A percentile compares a stretch with the other conserved stretches of the same genome.
phyloP scores from a whole-genome alignment of 2,329 filamentous ascomycete species.

The Mariannaea elegans region DNA sequence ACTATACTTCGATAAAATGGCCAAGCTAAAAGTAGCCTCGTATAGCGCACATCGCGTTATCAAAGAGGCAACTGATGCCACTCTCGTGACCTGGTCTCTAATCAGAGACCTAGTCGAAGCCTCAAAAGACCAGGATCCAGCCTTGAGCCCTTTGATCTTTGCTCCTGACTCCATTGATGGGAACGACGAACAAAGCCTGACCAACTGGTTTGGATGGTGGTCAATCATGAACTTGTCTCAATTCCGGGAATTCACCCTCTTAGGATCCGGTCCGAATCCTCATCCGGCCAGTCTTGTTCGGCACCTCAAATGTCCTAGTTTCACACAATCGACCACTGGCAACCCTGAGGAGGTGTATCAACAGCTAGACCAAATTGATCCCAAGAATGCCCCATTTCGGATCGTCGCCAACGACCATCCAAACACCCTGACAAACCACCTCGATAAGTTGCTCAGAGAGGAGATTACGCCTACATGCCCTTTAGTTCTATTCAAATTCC shows the following conservation, averaged over 20 bases:
- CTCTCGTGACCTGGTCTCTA: slow-evolving; percentile 35
- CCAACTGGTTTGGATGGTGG: slow-evolving; percentile 72
- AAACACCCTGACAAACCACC: slow-evolving; percentile 9
- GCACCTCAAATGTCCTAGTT: slow-evolving; percentile 41
- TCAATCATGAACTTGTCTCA: slow-evolving; percentile 57
- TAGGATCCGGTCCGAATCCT: slow-evolving; percentile 54
- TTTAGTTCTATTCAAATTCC: slow-evolving; percentile 47
- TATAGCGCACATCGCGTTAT: background rate
- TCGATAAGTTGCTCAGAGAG: slow-evolving; percentile 17
- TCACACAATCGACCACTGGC: slow-evolving; percentile 44
- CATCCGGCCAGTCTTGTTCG: slow-evolving; percentile 34
- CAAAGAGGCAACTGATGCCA: slow-evolving; percentile 27
- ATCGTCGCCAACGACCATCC: slow-evolving; percentile 20
- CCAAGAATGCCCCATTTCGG: slow-evolving; percentile 4
- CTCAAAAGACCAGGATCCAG: slow-evolving; percentile 8
- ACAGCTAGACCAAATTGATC: slow-evolving; percentile 3
- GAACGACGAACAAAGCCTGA: slow-evolving; percentile 69
- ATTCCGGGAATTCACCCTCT: slow-evolving; percentile 63
- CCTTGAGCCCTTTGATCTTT: slow-evolving; percentile 51
- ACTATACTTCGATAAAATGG: slow-evolving; percentile 35
- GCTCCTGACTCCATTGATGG: slow-evolving; percentile 59
- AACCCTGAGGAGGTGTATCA: slow-evolving; percentile 47
- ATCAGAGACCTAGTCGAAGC: slow-evolving; percentile 29
- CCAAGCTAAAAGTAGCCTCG: background rate
- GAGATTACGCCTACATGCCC: slow-evolving; percentile 22